Base-by-base conservation (phyloP, 768 basidiomycete genomes). In the Tulasnella sp. region DNA sequence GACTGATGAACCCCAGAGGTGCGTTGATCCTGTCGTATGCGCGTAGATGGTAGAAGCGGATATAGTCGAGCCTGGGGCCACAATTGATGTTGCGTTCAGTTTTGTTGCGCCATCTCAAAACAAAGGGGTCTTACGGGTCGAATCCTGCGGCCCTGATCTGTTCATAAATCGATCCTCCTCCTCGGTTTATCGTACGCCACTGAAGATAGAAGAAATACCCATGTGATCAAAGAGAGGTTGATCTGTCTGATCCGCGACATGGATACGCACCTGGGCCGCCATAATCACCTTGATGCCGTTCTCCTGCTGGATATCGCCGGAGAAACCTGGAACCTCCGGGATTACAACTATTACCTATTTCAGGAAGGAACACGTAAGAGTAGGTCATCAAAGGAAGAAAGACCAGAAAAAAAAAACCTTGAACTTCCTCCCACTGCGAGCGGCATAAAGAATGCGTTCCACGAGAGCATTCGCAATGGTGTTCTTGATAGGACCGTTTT, bases 41-140 rank as follows among this genome's bases (percentile, higher is more conserved):
- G 30, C 94, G 80, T 22, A 99, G 76, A 71, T 98, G 92, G 73
- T 87, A 97, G 77, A 96, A 90, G 9, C 83, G 79, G 65, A 96
- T 87, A 68, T 85, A 92, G 58, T 92, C 83, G 72, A 75, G 66
- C 21, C 89, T 90, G 62, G 48, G 8, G 12, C 7, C 8, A 17
- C 2, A 12, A 4, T 7, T 52, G 19, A 15, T 3, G 10, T 45
- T 5, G 15, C 34, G 5, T 7, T 38, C 34, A 38, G 34, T 15
- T 38, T 38, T 38, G 34, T 15, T 15, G 34, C 15, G 19, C 21
- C 4, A 48, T n/a, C 5, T n/a, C 22, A 30, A 1, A n/a, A 9
- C 2, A 9, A 2, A 42, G n/a, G 4, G 15, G 21, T 68, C 85
- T 63, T 65, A 88, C 85, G 88, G 87, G 34, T 92, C 85, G 64